Percentiles rank a stretch among this genome's conserved stretches.
Evolutionary conservation across 1,284 basidiomycete species (phyloP).

Genomic region (Sporisorium graminicola): DNA sequence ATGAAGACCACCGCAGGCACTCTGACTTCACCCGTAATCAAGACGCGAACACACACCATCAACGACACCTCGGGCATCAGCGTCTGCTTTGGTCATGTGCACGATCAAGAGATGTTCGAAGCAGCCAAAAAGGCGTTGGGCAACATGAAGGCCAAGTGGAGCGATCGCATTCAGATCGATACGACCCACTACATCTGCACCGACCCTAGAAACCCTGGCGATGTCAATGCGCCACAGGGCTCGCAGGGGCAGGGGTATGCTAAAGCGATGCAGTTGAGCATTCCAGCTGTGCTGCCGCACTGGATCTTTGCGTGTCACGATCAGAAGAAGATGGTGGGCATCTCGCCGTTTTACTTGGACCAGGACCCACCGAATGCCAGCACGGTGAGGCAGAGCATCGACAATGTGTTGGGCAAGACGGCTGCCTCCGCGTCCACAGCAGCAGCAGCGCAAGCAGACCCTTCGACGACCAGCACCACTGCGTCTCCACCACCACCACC

Average conservation of each 20-base stretch:
- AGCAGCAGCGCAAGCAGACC: constrained; percentile 5
- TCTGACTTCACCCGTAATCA: constrained; percentile 58
- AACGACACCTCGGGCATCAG: constrained; percentile 65
- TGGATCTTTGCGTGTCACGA: constrained; percentile 68
- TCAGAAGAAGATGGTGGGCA: constrained; percentile 67
- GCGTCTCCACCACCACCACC: constrained; percentile 30
- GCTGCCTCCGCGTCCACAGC: constrained; percentile 1
- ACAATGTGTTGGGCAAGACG: constrained; percentile 31
- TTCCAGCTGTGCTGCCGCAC: constrained; percentile 67
- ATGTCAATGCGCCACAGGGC: constrained; percentile 26
- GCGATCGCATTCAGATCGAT: constrained; percentile 87
- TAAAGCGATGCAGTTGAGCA: constrained; percentile 67
- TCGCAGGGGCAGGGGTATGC: constrained; percentile 42
- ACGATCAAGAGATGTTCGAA: constrained; percentile 46
- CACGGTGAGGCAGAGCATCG: constrained; percentile 46
- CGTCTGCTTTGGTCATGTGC: constrained; percentile 65
- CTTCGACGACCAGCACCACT: neutral
- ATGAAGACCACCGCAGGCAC: constrained; percentile 66
- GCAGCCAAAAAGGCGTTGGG: constrained; percentile 53
- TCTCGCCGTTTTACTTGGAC: constrained; percentile 66
- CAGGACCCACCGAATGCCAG: constrained; percentile 63
- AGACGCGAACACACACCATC: constrained; percentile 65
- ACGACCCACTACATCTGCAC: constrained; percentile 67
- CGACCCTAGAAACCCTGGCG: constrained; percentile 53
- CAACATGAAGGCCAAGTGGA: constrained; percentile 73